Percentiles rank a stretch among this genome's conserved stretches.
Conservation (phyloP, 768 basidiomycete genomes). For the Boletus sensibilis region DNA sequence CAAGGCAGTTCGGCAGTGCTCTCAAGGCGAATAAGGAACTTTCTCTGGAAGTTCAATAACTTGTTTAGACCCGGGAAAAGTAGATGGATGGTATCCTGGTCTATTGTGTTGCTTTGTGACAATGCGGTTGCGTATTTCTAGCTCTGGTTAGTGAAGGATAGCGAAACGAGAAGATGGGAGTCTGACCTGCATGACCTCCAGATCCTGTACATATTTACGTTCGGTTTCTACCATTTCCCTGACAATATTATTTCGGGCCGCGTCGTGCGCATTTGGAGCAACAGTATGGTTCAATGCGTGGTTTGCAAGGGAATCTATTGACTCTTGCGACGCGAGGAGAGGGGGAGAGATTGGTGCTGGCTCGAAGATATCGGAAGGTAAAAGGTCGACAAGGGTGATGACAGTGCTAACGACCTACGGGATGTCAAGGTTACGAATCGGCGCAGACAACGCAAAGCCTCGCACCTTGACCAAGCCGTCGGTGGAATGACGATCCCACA, state of each 20-base stretch:
- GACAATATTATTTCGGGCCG: slow-evolving; percentile 73
- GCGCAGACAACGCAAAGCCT: slow-evolving; percentile 4
- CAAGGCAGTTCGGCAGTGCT: slow-evolving; percentile 79
- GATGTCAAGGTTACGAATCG: neutral
- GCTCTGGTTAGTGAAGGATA: slow-evolving; percentile 13
- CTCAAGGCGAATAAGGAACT: slow-evolving; percentile 88
- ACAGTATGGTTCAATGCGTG: slow-evolving; percentile 42
- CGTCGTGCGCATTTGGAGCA: slow-evolving; percentile 57
- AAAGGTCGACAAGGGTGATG: slow-evolving; percentile 73
- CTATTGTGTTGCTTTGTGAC: slow-evolving; percentile 78
- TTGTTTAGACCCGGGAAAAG: slow-evolving; percentile 95
- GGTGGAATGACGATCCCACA: slow-evolving; percentile 87
- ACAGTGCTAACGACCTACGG: slow-evolving; percentile 86
- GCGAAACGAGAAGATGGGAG: neutral
- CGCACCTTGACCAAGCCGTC: slow-evolving; percentile 93
- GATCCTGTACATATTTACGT: slow-evolving; percentile 93
- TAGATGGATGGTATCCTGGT: slow-evolving; percentile 92
- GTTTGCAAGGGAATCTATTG: slow-evolving; percentile 54
- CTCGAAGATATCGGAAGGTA: slow-evolving; percentile 70
- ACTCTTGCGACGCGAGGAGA: slow-evolving; percentile 53
- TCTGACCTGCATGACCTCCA: slow-evolving; percentile 92
- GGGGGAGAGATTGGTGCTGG: slow-evolving; percentile 59
- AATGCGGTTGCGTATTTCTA: slow-evolving; percentile 90
- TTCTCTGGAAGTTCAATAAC: slow-evolving; percentile 93
- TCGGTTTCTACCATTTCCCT: slow-evolving; percentile 93